Percentiles rank a stretch among this genome's conserved stretches.
Conservation (phyloP, 257 asterid species). For the Agastache rugosa region DNA sequence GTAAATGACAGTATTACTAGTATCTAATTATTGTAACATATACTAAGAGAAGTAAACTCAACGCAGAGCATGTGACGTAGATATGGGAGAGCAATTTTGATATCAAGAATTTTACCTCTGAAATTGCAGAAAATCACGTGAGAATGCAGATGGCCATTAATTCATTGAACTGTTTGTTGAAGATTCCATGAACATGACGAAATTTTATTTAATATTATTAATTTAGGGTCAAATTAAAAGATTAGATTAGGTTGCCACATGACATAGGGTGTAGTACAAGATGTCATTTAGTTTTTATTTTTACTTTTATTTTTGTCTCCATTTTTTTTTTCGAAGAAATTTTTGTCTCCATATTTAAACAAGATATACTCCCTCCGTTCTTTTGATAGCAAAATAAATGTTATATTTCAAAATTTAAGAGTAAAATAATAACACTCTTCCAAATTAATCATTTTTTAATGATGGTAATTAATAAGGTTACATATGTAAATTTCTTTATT, state of each 20-base stretch:
- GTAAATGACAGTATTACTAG: too few relatives aligned
- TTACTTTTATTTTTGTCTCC: neutral
- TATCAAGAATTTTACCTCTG: slow-evolving; percentile 15
- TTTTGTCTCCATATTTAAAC: neutral
- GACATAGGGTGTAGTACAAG: slow-evolving; percentile 5
- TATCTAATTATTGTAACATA: slow-evolving; percentile 1
- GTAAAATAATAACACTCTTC: too few relatives aligned
- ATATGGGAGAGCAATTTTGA: slow-evolving; percentile 38
- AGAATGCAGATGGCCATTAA: slow-evolving; percentile 33
- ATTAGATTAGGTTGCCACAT: slow-evolving; percentile 21
- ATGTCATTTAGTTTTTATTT: neutral
- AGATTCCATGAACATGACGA: slow-evolving; percentile 31
- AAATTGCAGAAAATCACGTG: slow-evolving; percentile 58
- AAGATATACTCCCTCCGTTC: too few relatives aligned
- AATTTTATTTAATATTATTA: neutral
- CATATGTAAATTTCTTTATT: too few relatives aligned
- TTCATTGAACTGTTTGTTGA: slow-evolving; percentile 48
- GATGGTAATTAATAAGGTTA: too few relatives aligned
- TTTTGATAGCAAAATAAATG: too few relatives aligned
- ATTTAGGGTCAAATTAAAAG: neutral
- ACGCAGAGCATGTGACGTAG: slow-evolving; percentile 57
- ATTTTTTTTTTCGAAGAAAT: too few relatives aligned
- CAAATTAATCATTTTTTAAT: too few relatives aligned
- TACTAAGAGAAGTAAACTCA: slow-evolving; percentile 20
- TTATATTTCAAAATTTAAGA: too few relatives aligned